Conservation (phyloP, 495 filamentous ascomycete genomes). For the Xylaria sp. region DNA sequence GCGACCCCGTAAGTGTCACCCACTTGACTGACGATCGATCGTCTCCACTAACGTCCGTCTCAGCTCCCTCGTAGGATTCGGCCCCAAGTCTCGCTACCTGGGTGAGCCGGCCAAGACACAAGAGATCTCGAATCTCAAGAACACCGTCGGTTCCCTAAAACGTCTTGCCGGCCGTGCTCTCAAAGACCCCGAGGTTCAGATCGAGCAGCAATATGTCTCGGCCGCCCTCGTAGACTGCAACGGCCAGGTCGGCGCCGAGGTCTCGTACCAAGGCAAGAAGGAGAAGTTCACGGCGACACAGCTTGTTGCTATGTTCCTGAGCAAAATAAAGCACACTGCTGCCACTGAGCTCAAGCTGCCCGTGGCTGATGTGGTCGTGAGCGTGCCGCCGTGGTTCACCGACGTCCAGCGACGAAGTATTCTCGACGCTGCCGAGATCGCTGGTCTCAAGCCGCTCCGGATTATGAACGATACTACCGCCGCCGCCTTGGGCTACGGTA, state of each 20-base stretch:
- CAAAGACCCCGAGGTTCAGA: slow-evolving; percentile 87
- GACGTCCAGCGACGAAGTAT: slow-evolving; percentile 88
- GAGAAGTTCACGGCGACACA: slow-evolving; percentile 91
- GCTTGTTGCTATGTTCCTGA: slow-evolving; percentile 92
- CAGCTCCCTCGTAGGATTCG: slow-evolving; percentile 94
- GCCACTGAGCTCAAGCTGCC: slow-evolving; percentile 87
- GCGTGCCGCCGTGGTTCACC: slow-evolving; percentile 96
- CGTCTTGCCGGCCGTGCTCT: slow-evolving; percentile 85
- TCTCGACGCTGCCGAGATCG: slow-evolving; percentile 93
- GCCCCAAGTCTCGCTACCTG: slow-evolving; percentile 88
- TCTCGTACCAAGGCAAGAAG: slow-evolving; percentile 92
- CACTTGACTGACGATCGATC: slow-evolving; percentile 10
- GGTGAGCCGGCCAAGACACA: slow-evolving; percentile 97
- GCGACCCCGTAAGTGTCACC: slow-evolving; percentile 83
- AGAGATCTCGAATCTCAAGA: slow-evolving; percentile 99
- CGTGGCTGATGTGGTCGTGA: slow-evolving; percentile 93
- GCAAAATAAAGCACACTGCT: slow-evolving; percentile 89
- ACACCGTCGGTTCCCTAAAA: slow-evolving; percentile 92
- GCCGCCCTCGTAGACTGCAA: slow-evolving; percentile 85
- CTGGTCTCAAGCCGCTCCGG: slow-evolving; percentile 88
- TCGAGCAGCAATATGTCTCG: slow-evolving; percentile 92
- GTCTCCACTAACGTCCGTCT: slow-evolving; percentile 29
- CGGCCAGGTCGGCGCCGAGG: slow-evolving; percentile 94
- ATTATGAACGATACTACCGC: slow-evolving; percentile 99
- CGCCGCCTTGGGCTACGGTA: slow-evolving; percentile 94